Evolutionary conservation across 352 stramenopile genomes (phyloP), one percentile per base, ranked within the genome.

Genomic region (Pythium insidiosum): DNA sequence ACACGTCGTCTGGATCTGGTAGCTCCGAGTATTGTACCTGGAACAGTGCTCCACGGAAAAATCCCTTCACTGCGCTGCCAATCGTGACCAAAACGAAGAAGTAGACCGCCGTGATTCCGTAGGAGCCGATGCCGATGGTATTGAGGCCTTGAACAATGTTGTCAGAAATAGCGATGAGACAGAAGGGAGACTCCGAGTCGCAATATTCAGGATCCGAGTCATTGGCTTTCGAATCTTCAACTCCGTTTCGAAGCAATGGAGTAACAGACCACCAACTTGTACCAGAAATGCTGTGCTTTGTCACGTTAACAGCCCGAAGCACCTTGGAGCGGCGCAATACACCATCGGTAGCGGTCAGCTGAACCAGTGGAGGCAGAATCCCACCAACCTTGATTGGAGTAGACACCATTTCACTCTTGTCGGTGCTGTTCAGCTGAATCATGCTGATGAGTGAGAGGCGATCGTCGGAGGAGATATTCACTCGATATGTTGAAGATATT

Each of bases 31-130:
- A 92, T 50, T 91, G 74, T 42, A 94, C 84, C 51, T 87, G 54
- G 53, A 74, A 80, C 24, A 90, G 42, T n/a, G 67, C 74, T 6
- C 80, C 80, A 9, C 82, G 82, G 58, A 94, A 88, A 44, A 88
- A 88, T 9, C 66, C 59, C 50, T 91, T 91, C 20, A 94, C 80
- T 2, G 76, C 73, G 19, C 58, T 84, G n/a, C 82, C 82, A 34
- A 94, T 84, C 1, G 82, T 94, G 23, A 94, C 76, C 19, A 94
- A 62, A 15, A 94, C 82, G 41, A 94, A 94, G 40, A 93, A 56
- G 56, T 94, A 94, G 28, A 88, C 73, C 0, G 82, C 82, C 3
- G 78, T 89, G 54, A 93, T 68, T 19, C 82, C 82, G 33, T 94
- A 94, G 35, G 76, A 88, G 36, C 74, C 83, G 28, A 94, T 83